Evolutionary conservation across 805 yeast species (phyloP).

Genomic region (Myxozyma vanderwaltii): DNA sequence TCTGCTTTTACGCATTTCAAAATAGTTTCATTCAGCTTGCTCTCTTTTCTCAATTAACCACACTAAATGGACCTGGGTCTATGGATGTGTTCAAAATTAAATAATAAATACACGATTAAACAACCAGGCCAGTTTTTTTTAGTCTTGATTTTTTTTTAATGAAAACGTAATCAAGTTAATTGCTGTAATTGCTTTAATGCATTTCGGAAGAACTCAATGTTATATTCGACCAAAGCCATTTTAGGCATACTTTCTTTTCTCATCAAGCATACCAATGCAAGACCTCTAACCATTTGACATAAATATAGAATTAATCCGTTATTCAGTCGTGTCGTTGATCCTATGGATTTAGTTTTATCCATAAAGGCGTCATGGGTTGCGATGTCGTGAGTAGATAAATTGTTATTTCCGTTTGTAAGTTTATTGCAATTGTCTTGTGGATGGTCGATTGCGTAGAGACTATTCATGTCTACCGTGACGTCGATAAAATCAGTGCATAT

Average conservation of each 20-base stretch:
- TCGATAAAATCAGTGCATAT: constrained; percentile 97
- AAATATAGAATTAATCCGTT: constrained; percentile 83
- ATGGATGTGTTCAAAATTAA: too few relatives aligned
- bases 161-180: background rate
- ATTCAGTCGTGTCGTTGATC: constrained; percentile 72
- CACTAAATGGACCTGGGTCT: too few relatives aligned
- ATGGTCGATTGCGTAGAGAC: constrained; percentile 38
- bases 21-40: too few relatives aligned
- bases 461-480: constrained; percentile 82
- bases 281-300: constrained; percentile 88
- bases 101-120: too few relatives aligned
- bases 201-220: constrained; percentile 66
- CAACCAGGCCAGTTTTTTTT: too few relatives aligned
- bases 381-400: constrained; percentile 11
- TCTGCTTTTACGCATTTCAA: too few relatives aligned
- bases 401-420: constrained; percentile 14
- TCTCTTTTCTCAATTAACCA: too few relatives aligned
- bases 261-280: constrained; percentile 85
- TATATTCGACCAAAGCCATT: constrained; percentile 79
- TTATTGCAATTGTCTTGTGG: background rate
- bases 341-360: constrained; percentile 41
- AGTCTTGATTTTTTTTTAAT: too few relatives aligned
- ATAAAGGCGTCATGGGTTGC: constrained; percentile 8
- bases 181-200: constrained; percentile 33
- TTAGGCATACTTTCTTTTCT: constrained; percentile 61